Base-by-base conservation (phyloP, 495 filamentous ascomycete species). In the Hamigera avellanea region DNA sequence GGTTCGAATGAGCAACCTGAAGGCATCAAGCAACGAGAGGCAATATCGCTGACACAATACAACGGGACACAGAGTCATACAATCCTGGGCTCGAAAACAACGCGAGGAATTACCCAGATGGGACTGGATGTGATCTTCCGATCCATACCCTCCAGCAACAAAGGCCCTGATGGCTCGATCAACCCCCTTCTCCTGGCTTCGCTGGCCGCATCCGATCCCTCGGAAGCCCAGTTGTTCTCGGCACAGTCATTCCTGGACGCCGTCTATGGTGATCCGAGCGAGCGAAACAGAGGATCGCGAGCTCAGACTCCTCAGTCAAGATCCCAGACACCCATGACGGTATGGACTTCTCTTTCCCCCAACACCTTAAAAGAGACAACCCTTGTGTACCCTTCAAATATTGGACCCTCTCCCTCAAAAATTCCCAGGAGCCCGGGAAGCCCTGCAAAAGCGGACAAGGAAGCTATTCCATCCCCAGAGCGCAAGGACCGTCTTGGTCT, bases 51-150 rank as follows among this genome's bases (percentile, higher is more conserved):
- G 31, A 50, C 43, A 32, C 27, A 41, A 35, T 57, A 41, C 3
- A 23, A 23, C 21, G 18, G n/a, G n/a, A n/a, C 35, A 17, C 47
- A 96, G 89, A 88, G 83, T 44, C 86, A 98, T 53, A 98, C 91
- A n/a, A 94, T 96, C 46, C 73, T 98, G 8, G 91, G 91, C 35
- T 88, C 83, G 13, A 80, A 78, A 44, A 73, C 73, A 10, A 81
- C 95, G 55, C 80, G 86, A 34, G 91, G 91, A 40, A 62, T 98
- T 34, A 94, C 83, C 2, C 91, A 98, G 52, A 79, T 98, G 52
- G 73, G 85, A 6, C 78, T 96, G 15, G 88, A 96, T 46, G 69
- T 94, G 14, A 72, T 95, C 28, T 96, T 89, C 62, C 76, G 77
- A 33, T 88, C 82, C 8, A 67, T 93, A 27, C 72, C 70, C 16